Percentiles rank a stretch among this genome's conserved stretches.
These are phyloP conservation scores for Wallemia hederae DNA, from an alignment of 1,284 basidiomycete genomes.

Conservation along the genomic window DNA sequence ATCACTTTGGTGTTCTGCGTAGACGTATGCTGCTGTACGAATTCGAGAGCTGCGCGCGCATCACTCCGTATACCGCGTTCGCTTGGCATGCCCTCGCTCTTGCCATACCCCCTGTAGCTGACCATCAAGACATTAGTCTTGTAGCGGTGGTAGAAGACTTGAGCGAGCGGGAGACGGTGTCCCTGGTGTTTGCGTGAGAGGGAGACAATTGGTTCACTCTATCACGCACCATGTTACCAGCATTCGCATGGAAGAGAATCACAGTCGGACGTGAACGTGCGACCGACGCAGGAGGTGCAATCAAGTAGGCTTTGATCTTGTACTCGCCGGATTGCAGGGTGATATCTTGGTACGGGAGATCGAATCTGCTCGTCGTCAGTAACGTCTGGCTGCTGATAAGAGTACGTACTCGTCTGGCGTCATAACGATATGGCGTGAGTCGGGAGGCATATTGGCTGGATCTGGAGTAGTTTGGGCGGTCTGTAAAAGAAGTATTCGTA, in stretches of 20 bases:
- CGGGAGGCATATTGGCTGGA: not conserved
- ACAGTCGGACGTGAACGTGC: not conserved
- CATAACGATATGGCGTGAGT: not conserved
- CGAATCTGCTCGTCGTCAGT: not conserved
- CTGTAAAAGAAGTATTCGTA: too few species aligned
- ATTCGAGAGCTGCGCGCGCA: not conserved
- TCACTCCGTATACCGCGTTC: not conserved
- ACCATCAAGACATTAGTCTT: not conserved
- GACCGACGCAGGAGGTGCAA: not conserved
- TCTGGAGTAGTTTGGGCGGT: too few species aligned
- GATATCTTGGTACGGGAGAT: not conserved
- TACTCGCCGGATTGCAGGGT: not conserved
- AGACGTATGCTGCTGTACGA: not conserved
- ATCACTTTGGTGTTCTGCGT: conserved; percentile 14
- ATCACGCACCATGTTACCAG: not conserved
- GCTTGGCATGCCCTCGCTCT: not conserved
- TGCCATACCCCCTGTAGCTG: not conserved
- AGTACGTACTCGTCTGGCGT: not conserved
- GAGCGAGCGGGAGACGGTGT: not conserved
- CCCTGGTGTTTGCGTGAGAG: not conserved
- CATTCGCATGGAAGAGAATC: not conserved
- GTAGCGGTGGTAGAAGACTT: not conserved
- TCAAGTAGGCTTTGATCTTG: not conserved
- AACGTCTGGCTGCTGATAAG: too few species aligned
- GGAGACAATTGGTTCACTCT: not conserved